Evolutionary conservation across 495 filamentous ascomycete genomes (phyloP).

Genomic region (Tirmania nivea): DNA sequence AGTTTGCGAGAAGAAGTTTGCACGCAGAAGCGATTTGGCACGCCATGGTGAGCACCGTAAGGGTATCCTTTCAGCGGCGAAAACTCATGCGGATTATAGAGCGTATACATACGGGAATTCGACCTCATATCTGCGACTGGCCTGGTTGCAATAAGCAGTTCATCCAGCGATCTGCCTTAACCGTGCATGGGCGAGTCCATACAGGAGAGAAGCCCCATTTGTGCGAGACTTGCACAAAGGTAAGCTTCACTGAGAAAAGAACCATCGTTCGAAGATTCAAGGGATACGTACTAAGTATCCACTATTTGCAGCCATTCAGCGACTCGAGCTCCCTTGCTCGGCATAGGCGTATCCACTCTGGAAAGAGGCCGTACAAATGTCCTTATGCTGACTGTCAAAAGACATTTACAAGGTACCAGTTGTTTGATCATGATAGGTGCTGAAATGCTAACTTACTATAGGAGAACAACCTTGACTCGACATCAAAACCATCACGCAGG

Average conservation of each 20-base stretch:
- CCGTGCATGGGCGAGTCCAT: conserved; percentile 84
- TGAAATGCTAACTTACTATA: conserved; percentile 14
- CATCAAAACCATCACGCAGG: conserved; percentile 94
- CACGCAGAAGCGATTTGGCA: conserved; percentile 79
- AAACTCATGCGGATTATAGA: conserved; percentile 30
- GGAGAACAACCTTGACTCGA: conserved; percentile 79
- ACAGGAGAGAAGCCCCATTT: conserved; percentile 96
- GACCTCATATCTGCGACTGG: conserved; percentile 83
- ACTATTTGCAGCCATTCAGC: conserved; percentile 60
- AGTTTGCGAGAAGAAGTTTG: conserved; percentile 80
- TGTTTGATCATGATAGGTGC: not conserved
- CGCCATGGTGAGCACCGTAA: conserved; percentile 53
- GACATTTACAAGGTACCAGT: conserved; percentile 50
- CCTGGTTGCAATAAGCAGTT: conserved; percentile 86
- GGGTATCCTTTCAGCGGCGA: not conserved
- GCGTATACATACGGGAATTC: conserved; percentile 77
- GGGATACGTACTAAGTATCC: not conserved
- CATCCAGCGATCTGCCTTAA: conserved; percentile 92
- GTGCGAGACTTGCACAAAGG: conserved; percentile 94
- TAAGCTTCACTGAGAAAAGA: conserved; percentile 22
- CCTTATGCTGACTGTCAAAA: conserved; percentile 96
- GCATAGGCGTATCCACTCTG: conserved; percentile 86
- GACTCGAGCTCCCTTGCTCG: conserved; percentile 89
- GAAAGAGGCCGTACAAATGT: conserved; percentile 91
- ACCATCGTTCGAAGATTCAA: no score